Evolutionary conservation across 2,329 filamentous ascomycete genomes (phyloP).

Genomic region (Amauroascus verrucosus): DNA sequence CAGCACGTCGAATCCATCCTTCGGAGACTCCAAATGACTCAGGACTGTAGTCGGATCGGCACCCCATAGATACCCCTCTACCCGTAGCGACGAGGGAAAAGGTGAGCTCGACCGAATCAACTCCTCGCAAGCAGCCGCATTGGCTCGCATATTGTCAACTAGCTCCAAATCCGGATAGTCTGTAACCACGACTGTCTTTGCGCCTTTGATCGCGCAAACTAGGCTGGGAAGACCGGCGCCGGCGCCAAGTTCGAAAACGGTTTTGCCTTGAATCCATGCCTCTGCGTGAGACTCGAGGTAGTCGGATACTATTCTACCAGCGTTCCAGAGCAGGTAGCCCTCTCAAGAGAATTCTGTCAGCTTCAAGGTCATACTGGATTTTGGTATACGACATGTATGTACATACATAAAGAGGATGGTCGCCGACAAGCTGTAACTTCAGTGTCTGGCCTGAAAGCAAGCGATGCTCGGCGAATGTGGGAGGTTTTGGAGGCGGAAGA

Average conservation of each 20-base stretch:
- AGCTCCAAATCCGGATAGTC: constrained; percentile 82
- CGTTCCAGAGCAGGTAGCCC: constrained; percentile 89
- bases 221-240: constrained; percentile 77
- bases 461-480: constrained; percentile 62
- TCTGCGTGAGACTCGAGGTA: constrained; percentile 63
- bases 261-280: constrained; percentile 51
- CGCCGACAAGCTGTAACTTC: constrained; percentile 68
- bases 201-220: constrained; percentile 63
- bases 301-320: constrained; percentile 62
- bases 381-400: background rate
- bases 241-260: constrained; percentile 81
- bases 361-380: constrained; percentile 7
- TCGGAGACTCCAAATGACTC: constrained; percentile 42
- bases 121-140: constrained; percentile 51
- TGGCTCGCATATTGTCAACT: constrained; percentile 67
- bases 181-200: constrained; percentile 61
- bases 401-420: constrained; percentile 71
- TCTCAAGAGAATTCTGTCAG: constrained; percentile 25
- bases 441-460: constrained; percentile 56
- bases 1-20: constrained; percentile 59
- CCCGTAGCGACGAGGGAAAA: constrained; percentile 39
- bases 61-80: constrained; percentile 78
- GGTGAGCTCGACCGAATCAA: constrained; percentile 24
- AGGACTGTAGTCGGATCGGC: constrained; percentile 50
- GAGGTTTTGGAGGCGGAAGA: constrained; percentile 65